phyloP scores from a whole-genome alignment of 2,329 filamentous ascomycete species.

The Colletotrichum lupini region DNA sequence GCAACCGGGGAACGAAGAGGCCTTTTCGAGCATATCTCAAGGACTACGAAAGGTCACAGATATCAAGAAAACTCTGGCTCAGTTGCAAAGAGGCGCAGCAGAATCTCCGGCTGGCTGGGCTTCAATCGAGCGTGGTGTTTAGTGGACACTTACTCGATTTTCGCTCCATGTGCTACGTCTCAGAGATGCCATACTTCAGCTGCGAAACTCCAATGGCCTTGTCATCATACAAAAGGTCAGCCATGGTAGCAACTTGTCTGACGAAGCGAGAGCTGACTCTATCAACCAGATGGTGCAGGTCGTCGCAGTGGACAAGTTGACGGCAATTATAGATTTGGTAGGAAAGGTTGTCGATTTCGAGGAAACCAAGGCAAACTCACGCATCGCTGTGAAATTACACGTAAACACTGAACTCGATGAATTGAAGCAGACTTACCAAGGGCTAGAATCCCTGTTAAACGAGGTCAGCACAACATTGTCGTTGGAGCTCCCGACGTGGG shows the following conservation, averaged over 20 bases:
- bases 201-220: conserved; percentile 64
- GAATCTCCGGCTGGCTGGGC: conserved; percentile 59
- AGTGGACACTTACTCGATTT: conserved; percentile 79
- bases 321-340: conserved; percentile 76
- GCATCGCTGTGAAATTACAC: conserved; percentile 78
- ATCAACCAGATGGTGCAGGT: conserved; percentile 64
- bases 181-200: conserved; percentile 68
- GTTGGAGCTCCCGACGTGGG: conserved; percentile 69
- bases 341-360: conserved; percentile 84
- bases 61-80: conserved; percentile 74
- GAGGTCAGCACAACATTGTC: conserved; percentile 74
- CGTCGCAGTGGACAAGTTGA: conserved; percentile 69
- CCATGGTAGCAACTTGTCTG: conserved; percentile 12
- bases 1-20: conserved; percentile 72
- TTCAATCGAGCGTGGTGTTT: conserved; percentile 74
- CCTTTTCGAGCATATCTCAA: conserved; percentile 65
- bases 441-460: conserved; percentile 79
- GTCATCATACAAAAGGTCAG: conserved; percentile 64
- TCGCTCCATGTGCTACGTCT: conserved; percentile 77
- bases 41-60: conserved; percentile 80
- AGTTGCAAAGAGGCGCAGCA: conserved; percentile 79
- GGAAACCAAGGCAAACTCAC: conserved; percentile 75
- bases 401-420: conserved; percentile 81
- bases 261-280: neutral
- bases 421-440: conserved; percentile 81